These are phyloP conservation scores for Collybiopsis confluens DNA, from an alignment of 768 basidiomycete genomes.

Conservation along the genomic window DNA sequence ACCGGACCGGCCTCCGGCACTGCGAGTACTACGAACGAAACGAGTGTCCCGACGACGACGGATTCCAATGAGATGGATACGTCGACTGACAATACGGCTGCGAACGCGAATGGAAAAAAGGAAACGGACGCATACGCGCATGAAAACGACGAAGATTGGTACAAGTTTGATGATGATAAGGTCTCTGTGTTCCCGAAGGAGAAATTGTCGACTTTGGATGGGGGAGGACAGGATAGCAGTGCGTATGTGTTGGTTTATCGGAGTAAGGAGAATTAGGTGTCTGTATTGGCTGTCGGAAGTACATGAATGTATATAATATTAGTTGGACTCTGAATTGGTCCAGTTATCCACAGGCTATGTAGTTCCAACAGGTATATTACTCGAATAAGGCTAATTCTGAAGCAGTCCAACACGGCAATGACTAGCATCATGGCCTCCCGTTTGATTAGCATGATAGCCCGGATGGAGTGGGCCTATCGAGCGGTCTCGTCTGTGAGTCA, in stretches of 20 bases:
- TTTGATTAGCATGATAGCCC: too few relatives aligned
- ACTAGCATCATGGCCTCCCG: too few relatives aligned
- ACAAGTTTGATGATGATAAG: conserved; percentile 96
- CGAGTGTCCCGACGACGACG: neutral
- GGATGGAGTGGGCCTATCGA: too few relatives aligned
- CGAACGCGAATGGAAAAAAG: conserved; percentile 30
- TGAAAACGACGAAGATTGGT: conserved; percentile 82
- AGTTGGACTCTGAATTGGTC: too few relatives aligned
- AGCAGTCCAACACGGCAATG: too few relatives aligned
- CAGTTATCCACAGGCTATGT: too few relatives aligned
- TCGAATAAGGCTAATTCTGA: too few relatives aligned
- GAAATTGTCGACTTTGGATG: conserved; percentile 80
- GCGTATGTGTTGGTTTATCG: conserved; percentile 89
- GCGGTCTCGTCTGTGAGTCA: too few relatives aligned
- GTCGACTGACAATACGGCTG: conserved; percentile 14
- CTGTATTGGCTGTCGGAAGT: too few relatives aligned
- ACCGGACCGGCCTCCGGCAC: neutral
- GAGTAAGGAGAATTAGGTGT: conserved; percentile 37
- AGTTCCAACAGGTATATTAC: too few relatives aligned
- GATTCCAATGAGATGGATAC: conserved; percentile 12
- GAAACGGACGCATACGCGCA: conserved; percentile 21
- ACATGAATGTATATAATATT: too few relatives aligned
- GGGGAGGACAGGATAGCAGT: conserved; percentile 84
- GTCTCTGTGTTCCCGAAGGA: conserved; percentile 83
- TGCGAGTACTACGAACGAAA: neutral